These are phyloP conservation scores for Candida loeiensis DNA, from an alignment of 805 yeast genomes.

Conservation along the genomic window DNA sequence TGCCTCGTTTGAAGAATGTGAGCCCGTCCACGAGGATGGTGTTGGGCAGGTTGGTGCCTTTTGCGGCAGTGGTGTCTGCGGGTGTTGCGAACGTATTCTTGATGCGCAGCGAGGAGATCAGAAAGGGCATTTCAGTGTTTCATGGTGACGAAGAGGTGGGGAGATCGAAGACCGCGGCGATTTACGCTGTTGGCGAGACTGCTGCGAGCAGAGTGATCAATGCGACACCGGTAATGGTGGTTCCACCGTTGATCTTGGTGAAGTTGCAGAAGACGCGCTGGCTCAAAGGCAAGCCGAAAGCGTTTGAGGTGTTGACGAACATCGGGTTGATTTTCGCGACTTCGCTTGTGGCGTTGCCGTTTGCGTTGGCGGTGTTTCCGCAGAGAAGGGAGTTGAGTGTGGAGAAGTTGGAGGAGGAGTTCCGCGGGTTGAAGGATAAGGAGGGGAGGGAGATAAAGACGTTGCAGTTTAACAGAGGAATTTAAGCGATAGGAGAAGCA, in stretches of 20 bases:
- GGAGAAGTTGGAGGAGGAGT: slow-evolving; percentile 57
- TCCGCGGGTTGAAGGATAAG: slow-evolving; percentile 57
- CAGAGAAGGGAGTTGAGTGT: slow-evolving; percentile 69
- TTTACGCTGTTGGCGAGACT: slow-evolving; percentile 93
- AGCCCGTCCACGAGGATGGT: slow-evolving; percentile 66
- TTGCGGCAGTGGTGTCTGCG: slow-evolving; percentile 97
- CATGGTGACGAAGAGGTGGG: slow-evolving; percentile 59
- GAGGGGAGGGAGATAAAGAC: slow-evolving; percentile 53
- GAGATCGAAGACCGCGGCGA: slow-evolving; percentile 80
- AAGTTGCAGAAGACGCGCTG: slow-evolving; percentile 64
- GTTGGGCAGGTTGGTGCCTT: slow-evolving; percentile 87
- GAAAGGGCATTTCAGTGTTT: slow-evolving; percentile 73
- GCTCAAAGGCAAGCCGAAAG: slow-evolving; percentile 63
- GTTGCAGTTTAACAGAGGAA: slow-evolving; percentile 92
- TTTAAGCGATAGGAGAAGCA: slow-evolving; percentile 38
- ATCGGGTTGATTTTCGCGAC: slow-evolving; percentile 83
- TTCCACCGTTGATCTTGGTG: slow-evolving; percentile 85
- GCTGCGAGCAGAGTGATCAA: slow-evolving; percentile 92
- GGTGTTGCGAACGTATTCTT: slow-evolving; percentile 94
- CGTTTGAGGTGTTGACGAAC: slow-evolving; percentile 67
- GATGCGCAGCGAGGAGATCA: slow-evolving; percentile 94
- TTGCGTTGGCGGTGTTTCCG: slow-evolving; percentile 94
- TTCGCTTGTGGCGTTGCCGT: slow-evolving; percentile 84
- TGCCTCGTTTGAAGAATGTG: slow-evolving; percentile 77
- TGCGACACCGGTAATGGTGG: slow-evolving; percentile 96